Percentiles rank a stretch among this genome's conserved stretches.
These are phyloP conservation scores for Klebsormidium nitens DNA, from an alignment of 139 green algal species.

Conservation along the genomic window DNA sequence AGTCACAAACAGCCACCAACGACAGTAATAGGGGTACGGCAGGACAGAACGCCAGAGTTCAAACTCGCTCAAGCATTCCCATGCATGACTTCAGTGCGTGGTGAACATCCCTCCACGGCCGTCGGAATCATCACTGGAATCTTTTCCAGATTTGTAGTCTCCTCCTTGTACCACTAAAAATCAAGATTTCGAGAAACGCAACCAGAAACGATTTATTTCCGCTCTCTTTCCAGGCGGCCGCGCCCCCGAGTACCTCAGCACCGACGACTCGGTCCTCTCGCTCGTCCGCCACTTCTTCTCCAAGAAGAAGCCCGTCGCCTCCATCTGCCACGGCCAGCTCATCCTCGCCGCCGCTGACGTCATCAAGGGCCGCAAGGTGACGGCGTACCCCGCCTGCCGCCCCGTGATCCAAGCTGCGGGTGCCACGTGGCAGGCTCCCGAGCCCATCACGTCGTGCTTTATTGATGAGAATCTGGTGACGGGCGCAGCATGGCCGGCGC, in stretches of 20 bases:
- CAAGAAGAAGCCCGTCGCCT: conserved; percentile 23
- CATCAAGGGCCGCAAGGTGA: conserved; percentile 37
- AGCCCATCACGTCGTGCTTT: conserved; percentile 34
- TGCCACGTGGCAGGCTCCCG: conserved; percentile 17
- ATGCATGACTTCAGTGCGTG: too few relatives aligned
- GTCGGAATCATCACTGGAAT: too few relatives aligned
- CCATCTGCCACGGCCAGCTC: conserved; percentile 40
- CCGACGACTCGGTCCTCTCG: conserved; percentile 10
- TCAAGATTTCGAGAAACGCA: too few relatives aligned
- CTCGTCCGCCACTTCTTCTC: conserved; percentile 16
- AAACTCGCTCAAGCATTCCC: too few relatives aligned
- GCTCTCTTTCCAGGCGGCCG: too few relatives aligned
- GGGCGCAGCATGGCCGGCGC: conserved; percentile 24
- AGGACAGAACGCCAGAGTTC: too few relatives aligned
- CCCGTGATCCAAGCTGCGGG: conserved; percentile 11
- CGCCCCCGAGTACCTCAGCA: conserved; percentile 34
- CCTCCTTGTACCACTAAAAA: too few relatives aligned
- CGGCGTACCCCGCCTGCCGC: conserved; percentile 27
- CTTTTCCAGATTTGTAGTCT: too few relatives aligned
- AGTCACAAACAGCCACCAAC: too few relatives aligned
- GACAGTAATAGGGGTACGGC: too few relatives aligned
- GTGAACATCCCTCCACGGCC: too few relatives aligned
- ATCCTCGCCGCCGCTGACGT: conserved; percentile 33
- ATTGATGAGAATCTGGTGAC: conserved; percentile 29
- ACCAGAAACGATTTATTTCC: too few relatives aligned